These are phyloP conservation scores for Selenicereus undatus DNA, from an alignment of 148 eudicot genomes.

Conservation along the genomic window DNA sequence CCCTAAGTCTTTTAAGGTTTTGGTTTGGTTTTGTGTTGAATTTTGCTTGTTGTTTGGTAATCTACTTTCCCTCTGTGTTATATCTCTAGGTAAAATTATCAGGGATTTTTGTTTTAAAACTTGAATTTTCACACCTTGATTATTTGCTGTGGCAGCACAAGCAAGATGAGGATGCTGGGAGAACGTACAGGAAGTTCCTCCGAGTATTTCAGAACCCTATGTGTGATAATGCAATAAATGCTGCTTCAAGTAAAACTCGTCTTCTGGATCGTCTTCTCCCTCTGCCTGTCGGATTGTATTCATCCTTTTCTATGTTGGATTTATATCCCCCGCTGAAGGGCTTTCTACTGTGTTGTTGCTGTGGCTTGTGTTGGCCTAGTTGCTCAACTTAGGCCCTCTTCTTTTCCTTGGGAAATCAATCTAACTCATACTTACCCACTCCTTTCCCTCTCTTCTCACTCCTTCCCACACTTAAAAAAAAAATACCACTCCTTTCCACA, in stretches of 20 bases:
- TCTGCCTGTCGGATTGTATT: background rate
- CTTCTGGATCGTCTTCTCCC: constrained; percentile 14
- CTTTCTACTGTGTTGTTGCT: background rate
- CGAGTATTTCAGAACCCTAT: constrained; percentile 14
- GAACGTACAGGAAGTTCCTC: constrained; percentile 72
- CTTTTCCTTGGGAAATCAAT: no score
- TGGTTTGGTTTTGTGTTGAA: no score
- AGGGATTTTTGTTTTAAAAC: background rate
- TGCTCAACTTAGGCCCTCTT: no score
- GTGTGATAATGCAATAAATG: constrained; percentile 28
- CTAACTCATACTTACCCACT: no score
- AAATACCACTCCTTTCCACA: no score
- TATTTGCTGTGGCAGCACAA: constrained; percentile 52
- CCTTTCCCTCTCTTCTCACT: no score
- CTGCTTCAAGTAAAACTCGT: constrained; percentile 15
- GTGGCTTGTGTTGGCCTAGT: background rate
- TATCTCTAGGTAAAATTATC: background rate
- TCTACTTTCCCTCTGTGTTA: no score
- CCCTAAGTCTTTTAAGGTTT: background rate
- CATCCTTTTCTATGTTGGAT: background rate
- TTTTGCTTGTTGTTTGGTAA: no score
- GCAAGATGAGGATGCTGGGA: constrained; percentile 86
- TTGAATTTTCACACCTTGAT: background rate
- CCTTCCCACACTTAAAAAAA: no score
- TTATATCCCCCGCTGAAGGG: background rate